These are phyloP conservation scores for Pelargonium fulgidum DNA, from an alignment of 441 rosid species.

Conservation along the genomic window DNA sequence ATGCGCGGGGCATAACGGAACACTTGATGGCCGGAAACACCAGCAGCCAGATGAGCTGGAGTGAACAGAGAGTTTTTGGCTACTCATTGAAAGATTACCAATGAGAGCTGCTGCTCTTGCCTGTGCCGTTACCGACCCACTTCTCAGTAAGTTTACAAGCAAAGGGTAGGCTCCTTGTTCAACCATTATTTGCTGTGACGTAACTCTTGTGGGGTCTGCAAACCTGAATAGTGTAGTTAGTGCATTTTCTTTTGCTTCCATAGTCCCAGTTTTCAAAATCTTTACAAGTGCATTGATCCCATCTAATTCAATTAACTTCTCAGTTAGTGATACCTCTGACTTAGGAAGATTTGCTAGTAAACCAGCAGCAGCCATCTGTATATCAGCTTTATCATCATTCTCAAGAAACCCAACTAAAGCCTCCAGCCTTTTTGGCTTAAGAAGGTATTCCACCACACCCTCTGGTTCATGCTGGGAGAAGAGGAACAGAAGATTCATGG, in stretches of 20 bases:
- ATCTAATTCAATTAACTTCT: conserved; percentile 41
- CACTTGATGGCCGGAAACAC: conserved; percentile 33
- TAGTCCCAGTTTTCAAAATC: conserved; percentile 36
- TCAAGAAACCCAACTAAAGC: conserved; percentile 56
- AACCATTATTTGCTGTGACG: conserved; percentile 41
- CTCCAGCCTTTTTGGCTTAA: conserved; percentile 53
- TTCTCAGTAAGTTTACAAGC: conserved; percentile 38
- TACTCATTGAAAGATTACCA: conserved; percentile 52
- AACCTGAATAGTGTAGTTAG: conserved; percentile 58
- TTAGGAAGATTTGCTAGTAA: conserved; percentile 64
- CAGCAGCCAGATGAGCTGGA: conserved; percentile 31
- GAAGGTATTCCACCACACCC: conserved; percentile 55
- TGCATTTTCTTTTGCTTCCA: conserved; percentile 58
- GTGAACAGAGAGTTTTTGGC: conserved; percentile 32
- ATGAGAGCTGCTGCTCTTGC: conserved; percentile 60
- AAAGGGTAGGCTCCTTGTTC: conserved; percentile 44
- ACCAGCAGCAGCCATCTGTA: conserved; percentile 63
- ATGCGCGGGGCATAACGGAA: conserved; percentile 40
- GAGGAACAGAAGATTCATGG: conserved; percentile 50
- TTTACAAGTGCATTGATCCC: conserved; percentile 39
- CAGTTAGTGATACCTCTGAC: conserved; percentile 39
- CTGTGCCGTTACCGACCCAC: conserved; percentile 42
- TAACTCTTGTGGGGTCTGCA: conserved; percentile 41
- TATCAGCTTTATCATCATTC: conserved; percentile 41
- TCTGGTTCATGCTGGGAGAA: conserved; percentile 50